Conservation (phyloP, 805 yeast genomes). For the Barnettozyma salicaria region DNA sequence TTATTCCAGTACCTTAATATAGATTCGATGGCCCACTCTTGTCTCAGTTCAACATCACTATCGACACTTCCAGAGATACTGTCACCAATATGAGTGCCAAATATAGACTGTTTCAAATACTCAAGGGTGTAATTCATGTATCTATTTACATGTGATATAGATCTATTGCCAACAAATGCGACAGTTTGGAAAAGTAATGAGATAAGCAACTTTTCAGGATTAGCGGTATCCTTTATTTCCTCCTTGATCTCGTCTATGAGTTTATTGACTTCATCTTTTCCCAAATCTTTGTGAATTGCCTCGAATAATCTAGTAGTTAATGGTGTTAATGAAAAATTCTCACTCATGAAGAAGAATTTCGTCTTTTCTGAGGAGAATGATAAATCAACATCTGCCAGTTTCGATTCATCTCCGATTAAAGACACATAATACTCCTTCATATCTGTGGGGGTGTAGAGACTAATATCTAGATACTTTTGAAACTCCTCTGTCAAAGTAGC, state of each 20-base stretch:
- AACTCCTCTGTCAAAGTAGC: constrained; percentile 65
- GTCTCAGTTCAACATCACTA: constrained; percentile 27
- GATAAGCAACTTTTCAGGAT: constrained; percentile 42
- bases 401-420: constrained; percentile 27
- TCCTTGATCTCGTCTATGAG: constrained; percentile 28
- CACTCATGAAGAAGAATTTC: constrained; percentile 34
- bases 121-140: constrained; percentile 39
- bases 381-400: constrained; percentile 17
- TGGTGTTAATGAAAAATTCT: constrained; percentile 31
- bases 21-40: constrained; percentile 45
- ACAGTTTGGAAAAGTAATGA: constrained; percentile 63
- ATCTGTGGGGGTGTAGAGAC: constrained; percentile 32
- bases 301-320: constrained; percentile 35
- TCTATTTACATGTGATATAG: constrained; percentile 68
- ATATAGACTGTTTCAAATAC: constrained; percentile 30
- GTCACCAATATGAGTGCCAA: not conserved
- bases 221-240: constrained; percentile 27
- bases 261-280: constrained; percentile 27
- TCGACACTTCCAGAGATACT: not conserved
- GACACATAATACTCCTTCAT: constrained; percentile 33
- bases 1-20: constrained; percentile 60
- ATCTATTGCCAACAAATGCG: constrained; percentile 81
- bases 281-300: constrained; percentile 29
- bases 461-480: constrained; percentile 39
- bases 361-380: constrained; percentile 24